Evolutionary conservation across 1,284 basidiomycete genomes (phyloP).

Genomic region (Ustilago cynodontis): DNA sequence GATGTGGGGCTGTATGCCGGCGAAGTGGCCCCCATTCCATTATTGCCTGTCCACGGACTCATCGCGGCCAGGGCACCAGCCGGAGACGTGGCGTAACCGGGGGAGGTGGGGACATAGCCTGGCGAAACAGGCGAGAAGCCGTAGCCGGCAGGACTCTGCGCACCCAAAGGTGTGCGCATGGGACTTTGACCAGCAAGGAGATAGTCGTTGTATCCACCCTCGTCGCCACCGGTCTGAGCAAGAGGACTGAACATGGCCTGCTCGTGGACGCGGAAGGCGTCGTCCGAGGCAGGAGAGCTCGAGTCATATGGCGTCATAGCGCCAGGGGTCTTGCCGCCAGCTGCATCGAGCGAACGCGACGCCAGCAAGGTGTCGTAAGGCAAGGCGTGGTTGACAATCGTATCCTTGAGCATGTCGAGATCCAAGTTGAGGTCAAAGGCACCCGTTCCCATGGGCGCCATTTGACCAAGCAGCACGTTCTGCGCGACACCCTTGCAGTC

Average conservation of each 20-base stretch:
- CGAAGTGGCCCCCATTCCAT: constrained; percentile 77
- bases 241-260: constrained; percentile 95
- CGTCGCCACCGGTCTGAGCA: constrained; percentile 85
- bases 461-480: constrained; percentile 98
- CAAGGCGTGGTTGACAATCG: constrained; percentile 94
- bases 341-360: constrained; percentile 53
- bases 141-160: constrained; percentile 64
- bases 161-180: constrained; percentile 68
- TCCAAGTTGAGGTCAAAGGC: constrained; percentile 96
- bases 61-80: constrained; percentile 77
- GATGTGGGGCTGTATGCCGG: constrained; percentile 74
- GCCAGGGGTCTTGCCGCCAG: constrained; percentile 65
- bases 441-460: constrained; percentile 80
- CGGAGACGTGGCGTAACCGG: constrained; percentile 66
- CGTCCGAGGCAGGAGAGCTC: constrained; percentile 78
- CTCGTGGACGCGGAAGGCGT: constrained; percentile 77
- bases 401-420: constrained; percentile 98
- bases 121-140: constrained; percentile 67
- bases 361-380: constrained; percentile 75
- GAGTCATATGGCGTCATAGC: constrained; percentile 74
- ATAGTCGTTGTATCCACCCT: constrained; percentile 77
- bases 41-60: constrained; percentile 62
- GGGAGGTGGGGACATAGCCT: constrained; percentile 62
- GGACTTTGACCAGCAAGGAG: constrained; percentile 86
- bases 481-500: constrained; percentile 98